Conservation (phyloP, 2,329 filamentous ascomycete genomes). For the Plenodomus biglobosus region DNA sequence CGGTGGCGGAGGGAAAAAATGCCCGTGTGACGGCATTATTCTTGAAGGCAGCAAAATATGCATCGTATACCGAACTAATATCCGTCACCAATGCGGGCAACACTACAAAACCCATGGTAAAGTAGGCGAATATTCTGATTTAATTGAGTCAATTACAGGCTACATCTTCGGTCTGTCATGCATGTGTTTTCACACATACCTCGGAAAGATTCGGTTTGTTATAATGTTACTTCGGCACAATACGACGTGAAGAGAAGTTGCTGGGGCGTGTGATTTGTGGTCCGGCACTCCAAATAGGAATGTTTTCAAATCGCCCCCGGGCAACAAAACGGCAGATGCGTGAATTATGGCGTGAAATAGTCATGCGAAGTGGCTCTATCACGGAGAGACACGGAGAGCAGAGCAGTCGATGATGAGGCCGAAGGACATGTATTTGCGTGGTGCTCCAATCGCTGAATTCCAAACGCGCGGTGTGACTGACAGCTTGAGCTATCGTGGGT, state of each 20-base stretch:
- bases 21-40: constrained; percentile 48
- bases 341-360: neutral
- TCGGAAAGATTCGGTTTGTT: neutral
- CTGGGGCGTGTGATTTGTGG: neutral
- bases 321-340: neutral
- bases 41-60: constrained; percentile 53
- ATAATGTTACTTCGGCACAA: neutral
- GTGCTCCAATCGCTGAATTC: neutral
- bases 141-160: neutral
- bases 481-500: neutral
- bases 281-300: neutral
- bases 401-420: neutral
- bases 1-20: constrained; percentile 44
- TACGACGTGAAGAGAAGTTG: neutral
- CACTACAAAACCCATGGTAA: constrained; percentile 42
- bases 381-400: neutral
- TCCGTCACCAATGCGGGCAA: constrained; percentile 52
- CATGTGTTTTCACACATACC: neutral
- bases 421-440: neutral
- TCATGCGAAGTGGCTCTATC: neutral
- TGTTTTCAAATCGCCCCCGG: too few relatives aligned
- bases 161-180: neutral
- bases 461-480: neutral
- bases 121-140: constrained; percentile 1
- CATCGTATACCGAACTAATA: constrained; percentile 51